These are phyloP conservation scores for Parastagonospora avenae DNA, from an alignment of 2,329 filamentous ascomycete species.

Conservation along the genomic window DNA sequence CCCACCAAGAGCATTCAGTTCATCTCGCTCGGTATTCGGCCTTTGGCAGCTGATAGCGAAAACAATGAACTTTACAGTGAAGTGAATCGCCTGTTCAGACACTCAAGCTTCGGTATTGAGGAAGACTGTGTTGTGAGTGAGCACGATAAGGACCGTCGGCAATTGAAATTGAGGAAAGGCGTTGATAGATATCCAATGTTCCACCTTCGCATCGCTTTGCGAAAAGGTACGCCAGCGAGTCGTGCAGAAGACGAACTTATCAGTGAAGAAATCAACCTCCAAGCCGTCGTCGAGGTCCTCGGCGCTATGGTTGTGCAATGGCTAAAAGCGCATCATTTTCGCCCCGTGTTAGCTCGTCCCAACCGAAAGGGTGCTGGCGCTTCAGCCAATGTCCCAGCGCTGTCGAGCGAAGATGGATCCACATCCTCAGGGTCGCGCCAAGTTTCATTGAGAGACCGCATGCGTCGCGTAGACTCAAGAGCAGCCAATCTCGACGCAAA, in stretches of 20 bases:
- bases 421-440: neutral
- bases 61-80: slow-evolving; percentile 74
- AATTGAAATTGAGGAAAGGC: slow-evolving; percentile 63
- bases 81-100: slow-evolving; percentile 76
- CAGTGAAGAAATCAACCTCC: slow-evolving; percentile 48
- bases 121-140: slow-evolving; percentile 54
- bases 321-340: slow-evolving; percentile 72
- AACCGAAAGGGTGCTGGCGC: slow-evolving; percentile 7
- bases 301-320: slow-evolving; percentile 74
- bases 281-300: slow-evolving; percentile 67
- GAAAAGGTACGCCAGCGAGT: slow-evolving; percentile 9
- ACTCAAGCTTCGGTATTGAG: slow-evolving; percentile 74
- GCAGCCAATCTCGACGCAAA: neutral
- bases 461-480: too few relatives aligned
- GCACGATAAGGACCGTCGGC: slow-evolving; percentile 44
- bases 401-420: neutral
- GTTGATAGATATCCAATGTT: slow-evolving; percentile 91
- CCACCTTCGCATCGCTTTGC: slow-evolving; percentile 68
- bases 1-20: slow-evolving; percentile 79
- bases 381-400: neutral
- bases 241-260: slow-evolving; percentile 27
- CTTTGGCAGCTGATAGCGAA: slow-evolving; percentile 61
- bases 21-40: slow-evolving; percentile 75
- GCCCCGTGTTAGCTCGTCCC: slow-evolving; percentile 52
- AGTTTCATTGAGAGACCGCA: neutral